Evolutionary conservation across 768 basidiomycete genomes (phyloP), one percentile per base, ranked within the genome.

Genomic region (Hypsizygus marmoreus): DNA sequence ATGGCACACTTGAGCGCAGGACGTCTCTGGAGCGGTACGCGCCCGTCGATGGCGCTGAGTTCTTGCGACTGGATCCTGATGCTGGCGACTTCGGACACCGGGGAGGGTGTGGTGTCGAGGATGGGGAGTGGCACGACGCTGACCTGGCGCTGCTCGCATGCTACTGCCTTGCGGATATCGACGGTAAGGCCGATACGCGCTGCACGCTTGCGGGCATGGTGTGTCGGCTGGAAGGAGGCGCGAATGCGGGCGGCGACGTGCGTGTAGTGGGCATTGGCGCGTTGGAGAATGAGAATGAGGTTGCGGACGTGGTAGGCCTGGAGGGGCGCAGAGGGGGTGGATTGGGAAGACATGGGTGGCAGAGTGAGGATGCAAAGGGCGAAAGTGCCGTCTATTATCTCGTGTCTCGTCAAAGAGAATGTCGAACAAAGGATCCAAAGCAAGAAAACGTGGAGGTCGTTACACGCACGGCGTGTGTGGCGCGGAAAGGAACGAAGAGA

Each of bases 151-250:
- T 61, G 64, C 4, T 74, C 69, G 42, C 74, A 75, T 13, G 57
- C 56, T 29, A 65, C 59, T 1, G 81, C 79, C 19, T 58, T 64
- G 12, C 57, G 51, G 19, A 74, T 69, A 61, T 77, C 67, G 37
- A 84, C 63, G 5, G 47, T 53, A 25, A 83, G 75, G 22, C 72
- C 68, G n/a, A 75, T 69, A 11, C 48, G 47, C 10, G 48, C 53
- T 4, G 82, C 82, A 19, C 65, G 74, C n/a, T 58, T 68, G 43
- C 71, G 74, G 8, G 82, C 82, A 54, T 76, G 77, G 49, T 69
- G 52, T 0, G 75, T 75, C 12, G 66, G 71, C 7, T 37, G 60
- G 4, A 63, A 59, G 3, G 63, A 47, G 17, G 51, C 53, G 38
- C 79, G 77, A 19, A 67, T 57, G 29, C 59, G 55, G 24, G 59